Evolutionary conservation across 106 monocot species (phyloP), one percentile per base, ranked within the genome.

Genomic region (Amphibolis antarctica): DNA sequence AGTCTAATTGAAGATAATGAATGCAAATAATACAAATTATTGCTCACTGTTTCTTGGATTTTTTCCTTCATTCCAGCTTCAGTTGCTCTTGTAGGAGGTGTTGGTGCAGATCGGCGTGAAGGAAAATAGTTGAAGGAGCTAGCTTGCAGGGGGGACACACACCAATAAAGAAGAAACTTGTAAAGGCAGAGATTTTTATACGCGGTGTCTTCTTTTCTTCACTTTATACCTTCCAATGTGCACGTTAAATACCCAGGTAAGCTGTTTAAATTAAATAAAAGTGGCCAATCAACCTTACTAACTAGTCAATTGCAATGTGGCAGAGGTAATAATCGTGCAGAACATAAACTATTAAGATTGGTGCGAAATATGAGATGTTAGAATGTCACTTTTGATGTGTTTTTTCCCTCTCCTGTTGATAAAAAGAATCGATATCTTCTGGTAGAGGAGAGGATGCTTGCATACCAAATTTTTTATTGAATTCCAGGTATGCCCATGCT

Each of bases 271-370:
- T 3, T 10, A 30, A 36, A 42, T 15, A 60, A 61, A 29, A 28
- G 12, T 4, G 36, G 36, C 7, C 18, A 23, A 10, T 17, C 60
- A 61, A 61, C 42, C 29, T 43, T 61, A 20, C 9, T 3, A 15
- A 63, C 22, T 36, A 36, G n/a, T n/a, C 20, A 42, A 20, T 1
- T 42, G 21, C 17, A 19, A 7, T 43, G 61, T 61, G n/a, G 46
- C 46, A 46, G 21, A 27, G 10, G 15, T 47, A 48, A n/a, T 18
- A 26, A 22, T 29, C 59, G 12, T 59, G 5, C 25, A 18, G 27
- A 46, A 63, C 44, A 5, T 63, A 47, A 63, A 48, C 47, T 46
- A 48, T 48, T 63, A 48, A 46, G 27, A 22, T 46, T 23, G 17
- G 46, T 46, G 44, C 7, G 46, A 26, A 63, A 63, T 36, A 26